phyloP scores from a whole-genome alignment of 148 eudicot genomes.

The Silene uniflora region DNA sequence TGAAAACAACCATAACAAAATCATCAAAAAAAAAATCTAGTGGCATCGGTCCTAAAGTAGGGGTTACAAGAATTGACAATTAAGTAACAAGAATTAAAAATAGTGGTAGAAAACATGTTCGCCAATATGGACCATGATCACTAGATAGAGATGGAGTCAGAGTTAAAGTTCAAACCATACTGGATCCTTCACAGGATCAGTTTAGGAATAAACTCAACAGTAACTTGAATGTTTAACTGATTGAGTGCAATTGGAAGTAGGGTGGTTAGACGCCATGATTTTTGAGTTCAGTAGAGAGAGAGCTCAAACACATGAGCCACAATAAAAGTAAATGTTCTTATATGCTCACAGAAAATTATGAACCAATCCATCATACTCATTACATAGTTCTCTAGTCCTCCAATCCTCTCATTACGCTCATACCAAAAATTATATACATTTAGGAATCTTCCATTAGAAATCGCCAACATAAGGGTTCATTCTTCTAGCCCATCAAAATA shows the following conservation, averaged over 20 bases:
- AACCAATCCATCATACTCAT: neutral
- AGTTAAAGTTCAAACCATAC: neutral
- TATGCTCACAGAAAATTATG: neutral
- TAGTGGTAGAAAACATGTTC: neutral
- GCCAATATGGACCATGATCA: neutral
- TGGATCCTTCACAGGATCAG: neutral
- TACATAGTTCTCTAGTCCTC: neutral
- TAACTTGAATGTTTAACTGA: neutral
- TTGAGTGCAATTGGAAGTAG: neutral
- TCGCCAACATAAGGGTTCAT: neutral
- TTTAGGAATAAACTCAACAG: neutral
- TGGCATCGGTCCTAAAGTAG: too few relatives aligned
- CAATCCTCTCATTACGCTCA: neutral
- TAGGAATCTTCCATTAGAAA: neutral
- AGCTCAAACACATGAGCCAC: neutral
- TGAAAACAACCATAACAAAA: constrained; percentile 30
- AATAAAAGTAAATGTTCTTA: neutral
- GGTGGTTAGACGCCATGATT: neutral
- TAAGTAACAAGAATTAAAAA: neutral
- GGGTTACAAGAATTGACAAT: neutral
- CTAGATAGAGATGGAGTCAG: neutral
- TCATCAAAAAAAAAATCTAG: neutral
- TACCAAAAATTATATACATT: neutral
- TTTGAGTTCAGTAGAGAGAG: neutral
- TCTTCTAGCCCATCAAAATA: neutral